phyloP scores from a whole-genome alignment of 352 stramenopile species.

The Globisporangium sylvaticum region DNA sequence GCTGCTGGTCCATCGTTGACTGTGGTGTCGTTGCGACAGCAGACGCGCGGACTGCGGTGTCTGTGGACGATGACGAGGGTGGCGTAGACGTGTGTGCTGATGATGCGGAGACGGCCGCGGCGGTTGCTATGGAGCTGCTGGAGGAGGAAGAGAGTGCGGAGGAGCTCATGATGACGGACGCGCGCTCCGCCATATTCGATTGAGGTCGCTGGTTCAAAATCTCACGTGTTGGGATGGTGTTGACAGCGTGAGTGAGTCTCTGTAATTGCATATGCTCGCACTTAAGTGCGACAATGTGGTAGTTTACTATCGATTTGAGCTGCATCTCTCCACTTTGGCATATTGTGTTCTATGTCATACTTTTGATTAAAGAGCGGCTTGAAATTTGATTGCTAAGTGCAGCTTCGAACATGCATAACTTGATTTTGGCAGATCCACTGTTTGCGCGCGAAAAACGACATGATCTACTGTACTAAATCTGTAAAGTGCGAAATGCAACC shows the following conservation, averaged over 20 bases:
- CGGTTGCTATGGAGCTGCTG: not conserved
- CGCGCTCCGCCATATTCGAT: not conserved
- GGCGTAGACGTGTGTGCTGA: not conserved
- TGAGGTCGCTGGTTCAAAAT: not conserved
- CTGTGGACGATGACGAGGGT: not conserved
- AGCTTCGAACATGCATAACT: not conserved
- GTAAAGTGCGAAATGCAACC: not conserved
- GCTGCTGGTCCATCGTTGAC: not conserved
- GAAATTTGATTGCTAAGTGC: not conserved
- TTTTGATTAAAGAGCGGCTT: not conserved
- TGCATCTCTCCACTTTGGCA: not conserved
- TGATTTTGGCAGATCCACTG: not conserved
- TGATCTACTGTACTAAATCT: not conserved
- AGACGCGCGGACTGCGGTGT: not conserved
- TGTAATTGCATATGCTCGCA: not conserved
- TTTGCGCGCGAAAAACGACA: not conserved
- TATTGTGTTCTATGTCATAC: not conserved
- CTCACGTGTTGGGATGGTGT: not conserved
- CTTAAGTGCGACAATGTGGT: not conserved
- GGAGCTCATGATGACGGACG: not conserved
- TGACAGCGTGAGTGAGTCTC: not conserved
- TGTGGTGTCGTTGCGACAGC: not conserved
- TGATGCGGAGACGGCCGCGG: not conserved
- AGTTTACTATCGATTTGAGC: not conserved
- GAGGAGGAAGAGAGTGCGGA: not conserved